Conservation (phyloP, 495 filamentous ascomycete genomes). For the Aspergillus egyptiacus region DNA sequence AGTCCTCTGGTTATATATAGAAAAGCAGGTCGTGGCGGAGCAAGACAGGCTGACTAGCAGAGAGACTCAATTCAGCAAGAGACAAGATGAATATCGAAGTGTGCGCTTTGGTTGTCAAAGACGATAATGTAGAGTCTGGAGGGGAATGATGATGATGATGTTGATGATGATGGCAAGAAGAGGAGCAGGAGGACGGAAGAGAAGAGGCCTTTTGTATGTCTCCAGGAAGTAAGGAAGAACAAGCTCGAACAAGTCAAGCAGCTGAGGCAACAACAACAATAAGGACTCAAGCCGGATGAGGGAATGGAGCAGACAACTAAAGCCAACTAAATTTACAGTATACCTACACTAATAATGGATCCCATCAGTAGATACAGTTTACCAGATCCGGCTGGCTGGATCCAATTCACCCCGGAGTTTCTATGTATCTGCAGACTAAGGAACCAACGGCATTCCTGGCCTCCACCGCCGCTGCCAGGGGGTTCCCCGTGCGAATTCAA, state of each 20-base stretch:
- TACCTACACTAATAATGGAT: too few species aligned
- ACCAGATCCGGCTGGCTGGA: constrained; percentile 9
- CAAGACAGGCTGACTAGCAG: constrained; percentile 11
- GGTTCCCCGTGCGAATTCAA: too few species aligned
- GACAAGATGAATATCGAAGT: constrained; percentile 3
- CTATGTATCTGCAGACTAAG: too few species aligned
- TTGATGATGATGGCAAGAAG: constrained; percentile 3
- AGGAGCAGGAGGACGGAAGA: constrained; percentile 3
- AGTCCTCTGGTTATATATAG: constrained; percentile 11
- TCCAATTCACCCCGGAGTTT: constrained; percentile 7
- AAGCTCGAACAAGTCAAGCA: constrained; percentile 3
- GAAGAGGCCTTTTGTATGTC: constrained; percentile 17
- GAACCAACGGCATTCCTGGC: too few species aligned
- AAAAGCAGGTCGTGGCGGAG: constrained; percentile 14
- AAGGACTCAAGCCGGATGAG: constrained; percentile 1
- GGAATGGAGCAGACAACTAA: constrained; percentile 4
- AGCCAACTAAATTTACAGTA: constrained; percentile 10
- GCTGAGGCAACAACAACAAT: constrained; percentile 10
- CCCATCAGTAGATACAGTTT: too few species aligned
- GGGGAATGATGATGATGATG: background rate
- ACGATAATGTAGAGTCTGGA: background rate
- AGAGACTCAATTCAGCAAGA: constrained; percentile 2
- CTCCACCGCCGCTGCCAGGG: too few species aligned
- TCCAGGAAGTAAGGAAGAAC: constrained; percentile 10
- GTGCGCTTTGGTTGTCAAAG: too few species aligned